Evolutionary conservation across 805 yeast species (phyloP).

Genomic region (Trichomonascus vanleenenianus): DNA sequence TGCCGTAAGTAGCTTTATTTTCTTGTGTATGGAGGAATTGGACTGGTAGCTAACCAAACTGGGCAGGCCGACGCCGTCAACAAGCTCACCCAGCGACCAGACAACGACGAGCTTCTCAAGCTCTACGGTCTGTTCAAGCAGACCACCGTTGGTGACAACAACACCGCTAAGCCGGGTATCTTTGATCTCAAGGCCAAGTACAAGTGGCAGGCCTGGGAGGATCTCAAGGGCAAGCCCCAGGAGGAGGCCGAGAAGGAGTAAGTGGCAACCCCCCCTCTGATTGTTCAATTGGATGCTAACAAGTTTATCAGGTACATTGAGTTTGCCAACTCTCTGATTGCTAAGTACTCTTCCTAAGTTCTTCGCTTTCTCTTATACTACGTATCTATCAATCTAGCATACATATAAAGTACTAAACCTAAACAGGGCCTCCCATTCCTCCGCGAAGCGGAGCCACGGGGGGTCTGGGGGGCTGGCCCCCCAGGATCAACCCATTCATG

Average conservation of each 20-base stretch:
- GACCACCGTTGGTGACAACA: conserved; percentile 94
- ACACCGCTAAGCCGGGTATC: conserved; percentile 78
- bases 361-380: too few relatives aligned
- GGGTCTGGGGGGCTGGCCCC: too few relatives aligned
- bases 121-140: conserved; percentile 93
- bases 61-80: conserved; percentile 72
- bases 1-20: conserved; percentile 25
- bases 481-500: too few relatives aligned
- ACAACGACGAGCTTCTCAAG: conserved; percentile 74
- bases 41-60: neutral
- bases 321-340: conserved; percentile 27
- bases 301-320: conserved; percentile 25
- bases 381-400: too few relatives aligned
- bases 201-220: conserved; percentile 97
- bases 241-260: conserved; percentile 83
- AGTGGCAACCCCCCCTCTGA: conserved; percentile 11
- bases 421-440: too few relatives aligned
- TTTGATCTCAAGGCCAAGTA: conserved; percentile 92
- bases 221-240: conserved; percentile 73
- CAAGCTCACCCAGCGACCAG: conserved; percentile 66
- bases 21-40: neutral
- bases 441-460: too few relatives aligned
- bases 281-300: neutral
- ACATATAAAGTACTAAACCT: too few relatives aligned
- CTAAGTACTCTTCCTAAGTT: conserved; percentile 13